phyloP scores from a whole-genome alignment of 2,329 filamentous ascomycete genomes.

The Beauveria sp. region DNA sequence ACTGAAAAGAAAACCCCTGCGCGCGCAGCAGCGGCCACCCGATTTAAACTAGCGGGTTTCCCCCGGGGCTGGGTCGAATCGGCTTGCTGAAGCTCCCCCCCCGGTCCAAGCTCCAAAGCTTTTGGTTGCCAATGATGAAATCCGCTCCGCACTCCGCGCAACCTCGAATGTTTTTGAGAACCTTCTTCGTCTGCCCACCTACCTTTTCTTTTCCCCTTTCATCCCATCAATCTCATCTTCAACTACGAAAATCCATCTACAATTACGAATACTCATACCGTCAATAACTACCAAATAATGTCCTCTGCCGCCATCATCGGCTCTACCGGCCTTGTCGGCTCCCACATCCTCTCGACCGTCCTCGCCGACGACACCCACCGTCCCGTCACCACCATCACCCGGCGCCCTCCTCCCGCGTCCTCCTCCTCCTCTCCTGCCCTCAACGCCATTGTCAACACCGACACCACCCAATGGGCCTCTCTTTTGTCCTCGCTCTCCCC shows the following conservation, averaged over 20 bases:
- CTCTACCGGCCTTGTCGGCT: conserved; percentile 62
- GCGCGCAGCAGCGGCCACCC: neutral
- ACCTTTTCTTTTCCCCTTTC: neutral
- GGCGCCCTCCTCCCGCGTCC: conserved; percentile 49
- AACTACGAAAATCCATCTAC: neutral
- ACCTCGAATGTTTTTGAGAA: neutral
- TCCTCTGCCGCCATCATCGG: conserved; percentile 48
- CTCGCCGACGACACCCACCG: conserved; percentile 45
- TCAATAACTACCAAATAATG: conserved; percentile 15
- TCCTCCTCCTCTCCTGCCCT: conserved; percentile 39
- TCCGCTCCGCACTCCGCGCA: conserved; percentile 8
- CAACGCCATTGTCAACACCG: conserved; percentile 51
- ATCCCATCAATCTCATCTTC: neutral
- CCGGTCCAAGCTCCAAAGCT: neutral
- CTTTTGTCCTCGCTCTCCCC: conserved; percentile 49
- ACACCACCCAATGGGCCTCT: conserved; percentile 61
- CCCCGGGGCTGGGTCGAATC: neutral
- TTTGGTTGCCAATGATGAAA: conserved; percentile 1
- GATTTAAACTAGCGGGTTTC: neutral
- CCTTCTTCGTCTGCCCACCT: neutral
- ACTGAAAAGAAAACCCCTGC: neutral
- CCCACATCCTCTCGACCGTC: conserved; percentile 63
- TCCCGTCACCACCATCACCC: conserved; percentile 56
- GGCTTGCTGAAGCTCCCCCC: conserved; percentile 4
- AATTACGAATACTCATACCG: neutral